These are phyloP conservation scores for Phytophthora cryptogea DNA, from an alignment of 352 stramenopile genomes.

Conservation along the genomic window DNA sequence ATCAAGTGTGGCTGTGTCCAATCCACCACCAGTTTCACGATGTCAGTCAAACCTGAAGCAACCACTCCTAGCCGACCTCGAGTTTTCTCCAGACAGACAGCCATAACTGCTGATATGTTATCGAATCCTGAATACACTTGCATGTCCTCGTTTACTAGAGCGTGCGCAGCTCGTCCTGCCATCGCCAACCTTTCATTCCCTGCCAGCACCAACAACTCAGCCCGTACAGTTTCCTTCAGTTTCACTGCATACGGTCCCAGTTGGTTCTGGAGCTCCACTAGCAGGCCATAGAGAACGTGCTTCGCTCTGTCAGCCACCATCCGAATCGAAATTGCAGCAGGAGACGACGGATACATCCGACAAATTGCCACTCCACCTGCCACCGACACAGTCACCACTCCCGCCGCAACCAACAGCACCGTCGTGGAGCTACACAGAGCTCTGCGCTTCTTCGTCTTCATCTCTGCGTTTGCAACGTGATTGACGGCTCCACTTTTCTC, in stretches of 20 bases:
- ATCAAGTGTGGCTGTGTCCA: constrained; percentile 20
- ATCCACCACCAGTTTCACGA: constrained; percentile 10
- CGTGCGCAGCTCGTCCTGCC: constrained; percentile 7
- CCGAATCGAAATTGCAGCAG: constrained; percentile 20
- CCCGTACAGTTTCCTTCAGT: not conserved
- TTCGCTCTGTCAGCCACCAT: constrained; percentile 5
- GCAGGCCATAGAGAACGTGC: constrained; percentile 3
- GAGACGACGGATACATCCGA: constrained; percentile 27
- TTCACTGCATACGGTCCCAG: not conserved
- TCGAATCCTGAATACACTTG: not conserved
- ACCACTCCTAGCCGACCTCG: constrained; percentile 6
- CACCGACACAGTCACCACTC: constrained; percentile 15
- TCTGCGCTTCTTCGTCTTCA: constrained; percentile 26
- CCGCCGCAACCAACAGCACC: constrained; percentile 14
- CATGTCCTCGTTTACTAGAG: constrained; percentile 6
- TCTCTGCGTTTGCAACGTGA: constrained; percentile 9
- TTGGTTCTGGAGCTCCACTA: constrained; percentile 2
- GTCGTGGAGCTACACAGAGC: constrained; percentile 16
- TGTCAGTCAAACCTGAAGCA: constrained; percentile 2
- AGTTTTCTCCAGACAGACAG: not conserved
- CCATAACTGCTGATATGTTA: constrained; percentile 2
- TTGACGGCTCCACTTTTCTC: constrained; percentile 6
- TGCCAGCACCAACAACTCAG: constrained; percentile 12
- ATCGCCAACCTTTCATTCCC: constrained; percentile 7
- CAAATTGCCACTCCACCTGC: constrained; percentile 26